These are phyloP conservation scores for Pseudogymnoascus sp. DNA, from an alignment of 2,329 filamentous ascomycete genomes.

Conservation along the genomic window DNA sequence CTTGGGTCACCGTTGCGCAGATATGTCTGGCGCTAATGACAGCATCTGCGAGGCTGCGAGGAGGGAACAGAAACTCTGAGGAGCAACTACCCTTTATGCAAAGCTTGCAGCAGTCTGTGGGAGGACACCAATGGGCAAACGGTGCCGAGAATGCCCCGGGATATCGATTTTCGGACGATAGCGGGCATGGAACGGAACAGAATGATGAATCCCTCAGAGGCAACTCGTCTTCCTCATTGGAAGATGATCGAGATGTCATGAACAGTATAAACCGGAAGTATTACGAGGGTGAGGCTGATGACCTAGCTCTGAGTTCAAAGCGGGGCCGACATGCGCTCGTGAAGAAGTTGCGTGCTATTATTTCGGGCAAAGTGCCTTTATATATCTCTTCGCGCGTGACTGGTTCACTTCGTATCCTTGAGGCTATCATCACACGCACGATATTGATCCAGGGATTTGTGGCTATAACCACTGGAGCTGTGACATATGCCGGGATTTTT, in stretches of 20 bases:
- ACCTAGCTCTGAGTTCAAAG: neutral
- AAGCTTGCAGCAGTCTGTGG: constrained; percentile 47
- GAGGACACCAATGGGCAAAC: constrained; percentile 40
- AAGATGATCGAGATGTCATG: constrained; percentile 34
- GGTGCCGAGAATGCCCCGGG: constrained; percentile 18
- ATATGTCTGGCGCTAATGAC: constrained; percentile 43
- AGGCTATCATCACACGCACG: constrained; percentile 63
- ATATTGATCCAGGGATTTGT: constrained; percentile 73
- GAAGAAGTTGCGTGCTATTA: neutral
- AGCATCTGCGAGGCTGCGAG: constrained; percentile 17
- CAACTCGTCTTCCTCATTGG: constrained; percentile 52
- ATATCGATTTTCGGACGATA: constrained; percentile 56
- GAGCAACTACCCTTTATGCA: constrained; percentile 55
- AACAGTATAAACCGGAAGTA: neutral
- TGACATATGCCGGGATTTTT: constrained; percentile 76
- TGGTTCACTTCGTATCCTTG: constrained; percentile 45
- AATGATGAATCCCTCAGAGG: constrained; percentile 59
- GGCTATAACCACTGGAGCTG: constrained; percentile 60
- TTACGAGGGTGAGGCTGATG: constrained; percentile 33
- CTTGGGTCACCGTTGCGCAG: constrained; percentile 63
- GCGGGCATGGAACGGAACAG: constrained; percentile 62
- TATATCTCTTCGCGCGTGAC: constrained; percentile 44
- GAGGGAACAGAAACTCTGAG: constrained; percentile 28
- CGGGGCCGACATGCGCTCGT: neutral
- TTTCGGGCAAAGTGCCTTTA: constrained; percentile 27